Base-by-base conservation (phyloP, 345 rosid species). In the Eucalyptus melliodora region DNA sequence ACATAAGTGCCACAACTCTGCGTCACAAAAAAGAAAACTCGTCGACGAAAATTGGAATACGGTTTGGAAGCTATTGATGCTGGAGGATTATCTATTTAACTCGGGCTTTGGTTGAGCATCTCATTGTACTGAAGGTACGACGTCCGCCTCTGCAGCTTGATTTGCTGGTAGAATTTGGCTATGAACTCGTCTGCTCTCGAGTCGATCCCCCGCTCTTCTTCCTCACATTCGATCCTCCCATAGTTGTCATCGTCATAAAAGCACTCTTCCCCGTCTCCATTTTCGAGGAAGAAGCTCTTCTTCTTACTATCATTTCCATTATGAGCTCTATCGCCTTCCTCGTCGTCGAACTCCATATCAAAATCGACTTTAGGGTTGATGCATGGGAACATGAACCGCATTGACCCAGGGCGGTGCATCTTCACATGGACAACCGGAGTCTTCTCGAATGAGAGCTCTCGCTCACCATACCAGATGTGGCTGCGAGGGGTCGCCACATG, bases 131-230 rank as follows among this genome's bases (percentile, higher is more conserved):
- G 92, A 47, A 92, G 88, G 91, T 92, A 94, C 19, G 98, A 98
- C 88, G 92, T 89, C 93, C 94, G 96, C 86, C 98, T 94, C 89
- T 96, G 99, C 89, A 97, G 93, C 94, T 94, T 98, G 87, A 98
- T 94, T 91, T 96, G 97, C 89, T 93, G 89, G 88, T 95, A 94
- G 92, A 97, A 97, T 55, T 94, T 92, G 53, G 97, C 96, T 83
- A 97, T 97, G 89, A 98, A 98, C 95, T 94, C 93, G 89, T 95
- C 99, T 7, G 99, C 99, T 92, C 94, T 95, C 56, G 89, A 89
- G 91, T 98, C 99, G 88, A 97, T 96, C 86, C 92, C 98, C 89
- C 93, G 91, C 77, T 62, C 89, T 55, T 94, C 99, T 5, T 37
- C 45, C 82, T 24, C 88, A 0, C 82, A 86, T 23, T 55, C 89